Percentiles rank a stretch among this genome's conserved stretches.
Conservation (phyloP, 169 alveolate genomes). For the Eimeria praecox region DNA sequence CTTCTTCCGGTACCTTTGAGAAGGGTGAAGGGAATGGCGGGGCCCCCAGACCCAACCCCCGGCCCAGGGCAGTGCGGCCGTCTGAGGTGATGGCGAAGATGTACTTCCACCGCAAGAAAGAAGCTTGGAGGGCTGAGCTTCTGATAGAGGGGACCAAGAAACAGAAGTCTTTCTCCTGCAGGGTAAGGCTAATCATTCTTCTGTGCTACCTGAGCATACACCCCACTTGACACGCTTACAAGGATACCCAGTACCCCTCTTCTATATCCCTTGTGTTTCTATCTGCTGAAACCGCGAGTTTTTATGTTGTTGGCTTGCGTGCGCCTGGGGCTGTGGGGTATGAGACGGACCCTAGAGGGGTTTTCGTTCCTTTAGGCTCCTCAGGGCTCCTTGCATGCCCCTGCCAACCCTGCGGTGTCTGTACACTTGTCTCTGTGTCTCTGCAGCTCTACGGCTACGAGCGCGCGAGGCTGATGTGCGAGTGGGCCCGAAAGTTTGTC, state of each 20-base stretch:
- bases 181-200: constrained; percentile 15
- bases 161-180: constrained; percentile 77
- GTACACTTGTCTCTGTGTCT: constrained; percentile 29
- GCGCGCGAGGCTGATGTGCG: constrained; percentile 76
- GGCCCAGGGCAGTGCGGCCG: constrained; percentile 55
- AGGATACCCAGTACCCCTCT: neutral
- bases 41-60: constrained; percentile 28
- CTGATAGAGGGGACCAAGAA: constrained; percentile 70
- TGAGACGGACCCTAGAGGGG: neutral
- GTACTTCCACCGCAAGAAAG: constrained; percentile 75
- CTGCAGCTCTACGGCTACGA: constrained; percentile 72
- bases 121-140: constrained; percentile 77
- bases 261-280: neutral
- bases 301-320: neutral
- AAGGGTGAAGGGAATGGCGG: constrained; percentile 2
- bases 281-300: neutral
- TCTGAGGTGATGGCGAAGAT: constrained; percentile 60
- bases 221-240: neutral
- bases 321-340: neutral
- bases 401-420: neutral
- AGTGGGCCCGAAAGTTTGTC: constrained; percentile 74
- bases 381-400: neutral
- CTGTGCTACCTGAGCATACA: neutral
- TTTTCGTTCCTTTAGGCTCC: neutral
- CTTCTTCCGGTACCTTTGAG: neutral